Evolutionary conservation across 1,139 yeast genomes (phyloP), one percentile per base, ranked within the genome.

Genomic region (Hemisphaericaspora xylofermentans): DNA sequence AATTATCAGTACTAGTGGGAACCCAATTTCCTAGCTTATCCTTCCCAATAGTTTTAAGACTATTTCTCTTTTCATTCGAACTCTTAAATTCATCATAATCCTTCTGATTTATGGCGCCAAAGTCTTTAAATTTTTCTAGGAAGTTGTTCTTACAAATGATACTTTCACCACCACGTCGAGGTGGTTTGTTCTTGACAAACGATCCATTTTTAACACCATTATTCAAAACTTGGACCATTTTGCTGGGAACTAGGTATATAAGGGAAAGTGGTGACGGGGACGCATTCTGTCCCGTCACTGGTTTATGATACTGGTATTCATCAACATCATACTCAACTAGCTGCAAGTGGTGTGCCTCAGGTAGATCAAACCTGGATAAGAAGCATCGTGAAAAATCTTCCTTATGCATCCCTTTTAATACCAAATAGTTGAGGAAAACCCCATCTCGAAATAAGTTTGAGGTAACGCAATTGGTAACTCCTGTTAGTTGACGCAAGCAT

Each of bases 401-500:
- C 0, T 33, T 36, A 30, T 56, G 53, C 39, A 66, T 65, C 2
- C 56, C 51, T 5, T 57, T 50, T 0, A 87, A 52, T 0, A 88
- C 76, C 38, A 89, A 52, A 49, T 72, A 78, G 24, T 68, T 63
- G 15, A 89, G 57, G 49, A 61, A 81, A 56, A 33, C 40, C 57
- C 6, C 63, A 55, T 14, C 70, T 9, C 12, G 6, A 61, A 35
- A 82, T 25, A 81, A 46, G 2, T 52, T 51, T 35, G 76, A 64
- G 2, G 78, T 72, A 3, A 82, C 56, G 3, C 80, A 61, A 47
- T 75, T 78, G 30, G 82, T 61, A 3, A 88, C 44, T 0, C 96
- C 89, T 0, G 74, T 68, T 29, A 68, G 64, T 56, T 88, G 96
- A 42, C 75, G 73, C 38, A 82, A 45, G 32, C 88, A 74, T 22